phyloP scores from a whole-genome alignment of 768 basidiomycete genomes.

The Russula emetica region DNA sequence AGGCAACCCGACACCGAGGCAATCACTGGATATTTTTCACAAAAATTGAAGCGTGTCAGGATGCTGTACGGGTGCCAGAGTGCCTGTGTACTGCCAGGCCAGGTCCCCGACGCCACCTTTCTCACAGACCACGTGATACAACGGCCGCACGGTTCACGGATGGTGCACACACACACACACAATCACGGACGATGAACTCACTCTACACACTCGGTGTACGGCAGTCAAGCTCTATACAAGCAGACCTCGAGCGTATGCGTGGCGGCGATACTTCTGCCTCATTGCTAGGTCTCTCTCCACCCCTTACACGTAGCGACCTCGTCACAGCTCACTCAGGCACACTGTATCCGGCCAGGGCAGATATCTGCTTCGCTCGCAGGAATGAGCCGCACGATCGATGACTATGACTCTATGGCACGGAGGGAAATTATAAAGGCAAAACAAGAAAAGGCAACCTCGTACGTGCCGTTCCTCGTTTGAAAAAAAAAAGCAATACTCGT shows the following conservation, averaged over 20 bases:
- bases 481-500: neutral
- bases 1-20: neutral
- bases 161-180: neutral
- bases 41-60: neutral
- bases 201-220: slow-evolving; percentile 91
- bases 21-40: too few relatives aligned
- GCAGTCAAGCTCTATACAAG: slow-evolving; percentile 82
- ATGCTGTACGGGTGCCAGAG: too few relatives aligned
- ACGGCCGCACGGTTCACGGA: neutral
- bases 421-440: slow-evolving; percentile 95
- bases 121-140: slow-evolving; percentile 3
- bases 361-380: slow-evolving; percentile 96
- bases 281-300: slow-evolving; percentile 62
- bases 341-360: slow-evolving; percentile 61
- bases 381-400: slow-evolving; percentile 90
- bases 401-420: slow-evolving; percentile 95
- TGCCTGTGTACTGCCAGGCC: too few relatives aligned
- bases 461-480: slow-evolving; percentile 30
- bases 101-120: neutral
- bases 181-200: slow-evolving; percentile 72
- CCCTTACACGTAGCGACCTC: neutral
- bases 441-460: slow-evolving; percentile 95
- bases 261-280: slow-evolving; percentile 78
- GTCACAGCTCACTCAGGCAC: slow-evolving; percentile 28
- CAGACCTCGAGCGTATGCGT: slow-evolving; percentile 79